Base-by-base conservation (phyloP, 331 rosid species). In the Prunus yedoensis region DNA sequence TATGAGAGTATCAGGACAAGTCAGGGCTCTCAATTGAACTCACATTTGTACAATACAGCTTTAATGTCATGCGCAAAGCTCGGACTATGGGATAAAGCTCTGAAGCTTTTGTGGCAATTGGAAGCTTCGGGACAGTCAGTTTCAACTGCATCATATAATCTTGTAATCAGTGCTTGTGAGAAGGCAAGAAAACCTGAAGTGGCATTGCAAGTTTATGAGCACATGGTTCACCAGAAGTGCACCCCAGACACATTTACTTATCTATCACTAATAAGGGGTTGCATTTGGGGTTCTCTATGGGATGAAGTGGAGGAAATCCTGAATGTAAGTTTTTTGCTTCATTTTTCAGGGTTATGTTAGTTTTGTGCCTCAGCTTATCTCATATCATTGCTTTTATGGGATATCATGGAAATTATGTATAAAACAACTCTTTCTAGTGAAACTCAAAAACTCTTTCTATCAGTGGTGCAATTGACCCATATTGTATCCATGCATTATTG, bases 191-290 rank as follows among this genome's bases (percentile, higher is more conserved):
- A 91, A 80, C 93, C 96, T 3, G 51, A 71, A 71, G 82, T 88
- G 78, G 97, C 98, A 23, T 70, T 89, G 87, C 93, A 90, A 84
- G 94, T 94, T 73, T 91, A 94, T 51, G 86, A 88, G 75, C 98
- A 85, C 81, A 91, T 94, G 98, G 72, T 88, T 82, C 85, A 87
- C 73, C 92, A 79, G 79, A 87, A 87, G 67, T 79, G 90, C 87
- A 72, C 70, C 74, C 88, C 96, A 14, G 93, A 88, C 76, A 81
- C 87, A 23, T 88, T 91, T 77, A 93, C 96, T 57, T 83, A 82
- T 72, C 76, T 93, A 47, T 86, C 92, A 23, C 52, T 93, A 30
- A 62, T 89, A 72, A 83, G 96, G 84, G 78, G 91, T 72, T 94
- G 96, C 85, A 73, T 88, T 66, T 83, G 89, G 80, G 96, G 91